These are phyloP conservation scores for Podaxis sp. DNA, from an alignment of 768 basidiomycete species.

Conservation along the genomic window DNA sequence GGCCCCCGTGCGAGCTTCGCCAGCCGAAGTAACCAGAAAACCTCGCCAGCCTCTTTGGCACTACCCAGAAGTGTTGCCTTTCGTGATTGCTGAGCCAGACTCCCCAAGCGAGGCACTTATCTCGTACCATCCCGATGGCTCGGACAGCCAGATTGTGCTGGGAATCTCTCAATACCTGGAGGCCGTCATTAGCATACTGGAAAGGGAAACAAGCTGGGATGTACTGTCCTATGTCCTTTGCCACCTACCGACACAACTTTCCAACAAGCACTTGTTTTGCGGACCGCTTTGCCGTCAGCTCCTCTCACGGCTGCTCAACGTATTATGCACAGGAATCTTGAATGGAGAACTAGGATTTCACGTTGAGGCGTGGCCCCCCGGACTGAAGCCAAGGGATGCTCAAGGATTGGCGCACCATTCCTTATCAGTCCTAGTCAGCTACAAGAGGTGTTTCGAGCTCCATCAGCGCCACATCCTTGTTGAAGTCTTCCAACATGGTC, in stretches of 20 bases:
- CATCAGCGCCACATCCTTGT: constrained; percentile 67
- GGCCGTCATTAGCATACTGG: constrained; percentile 61
- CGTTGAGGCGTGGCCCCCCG: constrained; percentile 56
- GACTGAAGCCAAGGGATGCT: constrained; percentile 74
- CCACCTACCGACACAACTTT: constrained; percentile 85
- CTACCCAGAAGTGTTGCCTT: constrained; percentile 63
- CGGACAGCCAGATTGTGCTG: constrained; percentile 47
- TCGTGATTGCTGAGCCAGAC: constrained; percentile 52
- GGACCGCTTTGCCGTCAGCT: constrained; percentile 74
- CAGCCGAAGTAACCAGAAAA: constrained; percentile 30
- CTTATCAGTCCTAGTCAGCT: constrained; percentile 84
- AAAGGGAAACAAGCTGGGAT: constrained; percentile 86
- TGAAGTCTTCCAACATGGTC: constrained; percentile 67
- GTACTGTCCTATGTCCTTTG: constrained; percentile 88
- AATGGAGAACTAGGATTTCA: constrained; percentile 54
- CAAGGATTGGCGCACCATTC: constrained; percentile 87
- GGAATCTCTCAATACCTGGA: constrained; percentile 75
- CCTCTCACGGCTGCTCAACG: constrained; percentile 60
- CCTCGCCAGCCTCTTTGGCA: constrained; percentile 58
- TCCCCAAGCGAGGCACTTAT: constrained; percentile 66
- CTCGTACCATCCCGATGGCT: constrained; percentile 57
- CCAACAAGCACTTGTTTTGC: constrained; percentile 96
- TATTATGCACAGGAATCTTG: constrained; percentile 66
- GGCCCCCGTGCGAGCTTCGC: constrained; percentile 30
- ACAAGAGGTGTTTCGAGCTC: constrained; percentile 73